Evolutionary conservation across 1,284 basidiomycete species (phyloP).

Genomic region (Ceratobasidium theobromae): DNA sequence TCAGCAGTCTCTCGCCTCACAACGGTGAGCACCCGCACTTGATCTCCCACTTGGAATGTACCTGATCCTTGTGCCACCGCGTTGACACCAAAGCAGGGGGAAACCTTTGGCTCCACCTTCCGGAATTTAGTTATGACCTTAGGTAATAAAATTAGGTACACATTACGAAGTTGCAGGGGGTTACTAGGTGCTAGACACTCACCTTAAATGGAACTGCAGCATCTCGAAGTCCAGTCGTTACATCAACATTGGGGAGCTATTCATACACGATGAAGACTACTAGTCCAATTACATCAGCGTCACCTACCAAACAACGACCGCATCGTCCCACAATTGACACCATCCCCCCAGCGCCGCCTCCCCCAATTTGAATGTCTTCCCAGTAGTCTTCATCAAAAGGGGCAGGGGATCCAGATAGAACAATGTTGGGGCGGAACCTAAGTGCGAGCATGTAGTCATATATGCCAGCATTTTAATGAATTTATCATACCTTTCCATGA

Average conservation of each 20-base stretch:
- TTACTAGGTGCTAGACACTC: neutral
- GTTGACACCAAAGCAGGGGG: slow-evolving; percentile 37
- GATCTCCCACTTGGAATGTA: slow-evolving; percentile 32
- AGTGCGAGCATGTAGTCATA: neutral
- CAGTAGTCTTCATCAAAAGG: slow-evolving; percentile 58
- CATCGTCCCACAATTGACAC: slow-evolving; percentile 67
- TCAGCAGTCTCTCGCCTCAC: slow-evolving; percentile 18
- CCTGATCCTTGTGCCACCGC: slow-evolving; percentile 31
- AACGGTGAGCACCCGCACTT: slow-evolving; percentile 18
- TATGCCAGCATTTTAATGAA: neutral
- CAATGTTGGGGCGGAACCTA: slow-evolving; percentile 74
- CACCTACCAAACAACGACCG: slow-evolving; percentile 66
- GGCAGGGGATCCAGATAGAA: slow-evolving; percentile 56
- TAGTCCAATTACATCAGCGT: slow-evolving; percentile 4
- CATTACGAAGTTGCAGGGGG: neutral
- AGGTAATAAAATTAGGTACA: neutral
- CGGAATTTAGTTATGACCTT: slow-evolving; percentile 13
- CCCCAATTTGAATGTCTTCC: slow-evolving; percentile 57
- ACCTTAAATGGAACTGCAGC: slow-evolving; percentile 62
- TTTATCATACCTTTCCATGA: slow-evolving; percentile 58
- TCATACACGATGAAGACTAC: neutral
- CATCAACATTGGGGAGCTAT: slow-evolving; percentile 71
- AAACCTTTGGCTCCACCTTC: slow-evolving; percentile 4
- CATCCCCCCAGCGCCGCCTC: slow-evolving; percentile 8
- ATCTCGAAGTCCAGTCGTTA: slow-evolving; percentile 63